Evolutionary conservation across 228 moss, liverwort and hornwort genomes (phyloP).

Genomic region (Sphagnum fallax): DNA sequence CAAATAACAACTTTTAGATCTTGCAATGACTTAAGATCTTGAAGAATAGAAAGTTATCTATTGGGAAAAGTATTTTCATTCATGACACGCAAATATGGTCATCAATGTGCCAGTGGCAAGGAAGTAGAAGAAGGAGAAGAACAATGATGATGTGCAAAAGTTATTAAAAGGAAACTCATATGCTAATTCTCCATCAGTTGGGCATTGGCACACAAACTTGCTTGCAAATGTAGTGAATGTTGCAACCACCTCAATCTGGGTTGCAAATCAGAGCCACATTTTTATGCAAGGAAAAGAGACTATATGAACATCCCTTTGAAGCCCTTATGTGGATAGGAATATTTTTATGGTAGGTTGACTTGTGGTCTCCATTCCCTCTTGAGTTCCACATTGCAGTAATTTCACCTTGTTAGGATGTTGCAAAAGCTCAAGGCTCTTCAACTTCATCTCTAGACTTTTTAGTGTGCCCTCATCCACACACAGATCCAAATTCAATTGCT

Average conservation of each 20-base stretch:
- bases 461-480: constrained; percentile 40
- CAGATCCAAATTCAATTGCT: constrained; percentile 42
- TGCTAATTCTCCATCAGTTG: too few species aligned
- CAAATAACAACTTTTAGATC: too few species aligned
- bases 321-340: constrained; percentile 23
- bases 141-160: background rate
- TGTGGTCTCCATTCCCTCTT: constrained; percentile 21
- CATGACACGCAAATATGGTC: constrained; percentile 35
- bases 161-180: constrained; percentile 16
- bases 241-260: constrained; percentile 59
- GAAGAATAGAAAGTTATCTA: too few species aligned
- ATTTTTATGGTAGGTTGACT: constrained; percentile 28
- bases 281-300: constrained; percentile 54
- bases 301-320: constrained; percentile 54
- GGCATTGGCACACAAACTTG: too few species aligned
- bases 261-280: constrained; percentile 64
- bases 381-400: constrained; percentile 41
- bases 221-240: constrained; percentile 23
- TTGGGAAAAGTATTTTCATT: constrained; percentile 24
- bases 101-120: constrained; percentile 9
- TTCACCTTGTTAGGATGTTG: constrained; percentile 31
- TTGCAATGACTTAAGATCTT: too few species aligned
- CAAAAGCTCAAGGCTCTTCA: constrained; percentile 41
- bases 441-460: constrained; percentile 42
- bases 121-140: background rate